Base-by-base conservation (phyloP, 2,329 filamentous ascomycete genomes). In the Dactylellina drechsleri region DNA sequence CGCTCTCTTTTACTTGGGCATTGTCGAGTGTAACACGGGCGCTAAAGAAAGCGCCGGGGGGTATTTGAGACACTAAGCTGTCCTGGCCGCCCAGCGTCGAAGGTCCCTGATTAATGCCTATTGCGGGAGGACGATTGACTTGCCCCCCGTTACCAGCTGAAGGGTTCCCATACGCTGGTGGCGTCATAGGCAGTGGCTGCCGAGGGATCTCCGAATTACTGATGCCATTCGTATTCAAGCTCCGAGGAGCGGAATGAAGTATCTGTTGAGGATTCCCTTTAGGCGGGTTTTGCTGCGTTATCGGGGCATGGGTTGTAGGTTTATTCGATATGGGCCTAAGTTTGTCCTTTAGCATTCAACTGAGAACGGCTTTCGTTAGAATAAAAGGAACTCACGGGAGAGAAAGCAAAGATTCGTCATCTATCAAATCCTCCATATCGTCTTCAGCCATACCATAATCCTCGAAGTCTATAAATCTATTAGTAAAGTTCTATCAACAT, bases 41-140 rank as follows among this genome's bases (percentile, higher is more conserved):
- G 47, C 76, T 79, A 50, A 77, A 79, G 50, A 80, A 80, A 10
- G 76, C 77, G 26, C 77, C 62, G 1, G 78, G 73, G 10, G 75
- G 68, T 41, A 75, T 76, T 76, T 77, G 71, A 20, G 74, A 72
- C 7, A 31, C 13, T 10, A 74, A 60, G 0, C 72, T 53, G 41
- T 77, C 66, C n/a, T 66, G 76, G 16, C 59, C 71, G 7, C 50
- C 56, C 4, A 76, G 72, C 15, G 68, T 64, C 13, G 77, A 54
- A 13, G 28, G 2, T 15, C 49, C 62, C 23, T 45, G 16, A 16
- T 40, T 67, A 12, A 41, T 43, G 4, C 70, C 58, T 1, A 36
- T 26, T 1, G 28, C 31, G 31, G 40, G 58, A 5, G 71, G 45
- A 7, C 64, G 71, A 47, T 64, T 40, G 36, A 59, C 49, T 18